phyloP scores from a whole-genome alignment of 208 protist species.

The Wallacemonas collosoma region DNA sequence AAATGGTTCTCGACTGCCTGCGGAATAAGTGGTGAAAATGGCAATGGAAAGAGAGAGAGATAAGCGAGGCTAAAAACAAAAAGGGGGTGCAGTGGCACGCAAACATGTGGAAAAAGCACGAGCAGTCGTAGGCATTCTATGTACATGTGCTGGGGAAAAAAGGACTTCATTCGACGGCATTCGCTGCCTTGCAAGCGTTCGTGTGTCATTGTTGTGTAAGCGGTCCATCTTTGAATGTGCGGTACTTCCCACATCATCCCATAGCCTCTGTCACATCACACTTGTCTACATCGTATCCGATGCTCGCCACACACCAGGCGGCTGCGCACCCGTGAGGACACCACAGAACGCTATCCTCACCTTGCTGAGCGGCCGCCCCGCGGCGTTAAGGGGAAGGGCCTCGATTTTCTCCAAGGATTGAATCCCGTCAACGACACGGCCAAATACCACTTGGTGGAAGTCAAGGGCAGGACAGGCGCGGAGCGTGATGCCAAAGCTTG shows the following conservation, averaged over 20 bases:
- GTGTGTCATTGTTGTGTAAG: background rate
- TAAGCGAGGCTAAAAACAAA: background rate
- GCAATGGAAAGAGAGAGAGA: background rate
- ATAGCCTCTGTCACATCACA: background rate
- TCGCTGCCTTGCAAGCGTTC: background rate
- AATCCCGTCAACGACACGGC: slow-evolving; percentile 85
- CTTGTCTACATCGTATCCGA: background rate
- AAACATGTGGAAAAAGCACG: too few species aligned
- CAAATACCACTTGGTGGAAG: slow-evolving; percentile 96
- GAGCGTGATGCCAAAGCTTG: slow-evolving; percentile 79
- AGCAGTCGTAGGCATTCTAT: background rate
- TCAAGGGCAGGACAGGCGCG: slow-evolving; percentile 71
- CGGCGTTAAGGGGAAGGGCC: slow-evolving; percentile 57
- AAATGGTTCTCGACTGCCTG: too few species aligned
- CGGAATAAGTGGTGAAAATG: too few species aligned
- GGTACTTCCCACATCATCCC: too few species aligned
- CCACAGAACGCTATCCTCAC: slow-evolving; percentile 78
- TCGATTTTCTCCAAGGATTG: slow-evolving; percentile 74
- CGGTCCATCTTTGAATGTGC: too few species aligned
- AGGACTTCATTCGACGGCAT: too few species aligned
- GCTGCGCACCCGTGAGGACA: slow-evolving; percentile 63
- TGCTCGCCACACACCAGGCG: slow-evolving; percentile 43
- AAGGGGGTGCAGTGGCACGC: background rate
- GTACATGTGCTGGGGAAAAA: background rate
- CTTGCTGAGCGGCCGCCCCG: slow-evolving; percentile 51